phyloP scores from a whole-genome alignment of 352 stramenopile species.

The Phytophthora citricola region DNA sequence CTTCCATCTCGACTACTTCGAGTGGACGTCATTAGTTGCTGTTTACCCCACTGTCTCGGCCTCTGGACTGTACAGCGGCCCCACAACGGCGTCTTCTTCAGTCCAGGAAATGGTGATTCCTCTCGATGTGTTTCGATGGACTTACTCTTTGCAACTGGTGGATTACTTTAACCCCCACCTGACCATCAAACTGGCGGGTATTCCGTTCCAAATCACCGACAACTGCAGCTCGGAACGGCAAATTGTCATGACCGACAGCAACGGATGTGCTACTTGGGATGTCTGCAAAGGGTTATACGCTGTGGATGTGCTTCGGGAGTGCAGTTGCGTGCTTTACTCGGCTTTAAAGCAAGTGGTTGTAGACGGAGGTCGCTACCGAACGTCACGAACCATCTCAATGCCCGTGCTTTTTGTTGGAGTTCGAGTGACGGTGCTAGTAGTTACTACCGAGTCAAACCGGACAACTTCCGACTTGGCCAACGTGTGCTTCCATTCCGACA shows the following conservation, averaged over 20 bases:
- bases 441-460: not conserved
- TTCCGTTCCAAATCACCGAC: constrained; percentile 62
- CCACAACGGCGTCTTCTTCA: constrained; percentile 26
- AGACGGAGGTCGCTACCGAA: constrained; percentile 60
- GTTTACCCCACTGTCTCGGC: constrained; percentile 60
- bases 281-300: constrained; percentile 68
- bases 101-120: constrained; percentile 66
- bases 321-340: constrained; percentile 72
- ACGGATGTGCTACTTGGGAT: constrained; percentile 59
- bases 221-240: constrained; percentile 61
- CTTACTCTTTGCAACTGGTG: constrained; percentile 66
- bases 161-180: constrained; percentile 72
- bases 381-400: constrained; percentile 56
- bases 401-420: constrained; percentile 68
- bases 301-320: constrained; percentile 56
- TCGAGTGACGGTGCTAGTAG: constrained; percentile 40
- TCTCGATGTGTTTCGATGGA: constrained; percentile 66
- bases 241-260: constrained; percentile 47
- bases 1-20: constrained; percentile 75
- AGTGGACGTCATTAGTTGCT: constrained; percentile 69
- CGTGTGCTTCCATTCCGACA: constrained; percentile 24
- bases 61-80: constrained; percentile 45
- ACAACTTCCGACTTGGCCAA: constrained; percentile 7
- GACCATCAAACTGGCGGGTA: constrained; percentile 43
- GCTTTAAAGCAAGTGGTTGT: constrained; percentile 73